Conservation (phyloP, 1,284 basidiomycete species). For the Irpex sp. region DNA sequence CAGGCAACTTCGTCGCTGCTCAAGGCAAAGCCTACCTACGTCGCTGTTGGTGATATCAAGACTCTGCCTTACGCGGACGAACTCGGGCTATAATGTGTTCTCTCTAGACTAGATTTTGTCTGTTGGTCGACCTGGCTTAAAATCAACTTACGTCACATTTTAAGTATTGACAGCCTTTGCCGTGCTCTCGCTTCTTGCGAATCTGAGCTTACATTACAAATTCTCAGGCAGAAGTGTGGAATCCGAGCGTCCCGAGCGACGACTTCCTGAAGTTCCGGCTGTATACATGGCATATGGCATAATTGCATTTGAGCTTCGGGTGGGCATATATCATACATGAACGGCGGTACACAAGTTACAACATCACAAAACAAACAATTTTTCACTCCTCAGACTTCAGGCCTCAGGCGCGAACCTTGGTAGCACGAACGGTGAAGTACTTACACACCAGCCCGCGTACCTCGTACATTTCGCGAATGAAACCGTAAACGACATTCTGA, state of each 20-base stretch:
- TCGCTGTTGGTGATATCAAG: constrained; percentile 76
- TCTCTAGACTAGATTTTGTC: constrained; percentile 2
- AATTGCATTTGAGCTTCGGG: background rate
- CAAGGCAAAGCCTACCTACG: constrained; percentile 77
- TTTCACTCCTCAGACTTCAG: background rate
- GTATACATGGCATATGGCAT: background rate
- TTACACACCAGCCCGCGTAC: constrained; percentile 36
- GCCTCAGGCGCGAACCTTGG: background rate
- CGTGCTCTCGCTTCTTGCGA: background rate
- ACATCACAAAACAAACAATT: background rate
- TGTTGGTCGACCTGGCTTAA: background rate
- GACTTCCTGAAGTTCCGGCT: background rate
- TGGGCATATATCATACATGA: background rate
- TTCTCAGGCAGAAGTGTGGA: background rate
- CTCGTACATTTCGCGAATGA: constrained; percentile 34
- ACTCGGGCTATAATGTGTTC: constrained; percentile 50
- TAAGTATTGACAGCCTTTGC: background rate
- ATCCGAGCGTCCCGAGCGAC: background rate
- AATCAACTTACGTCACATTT: background rate
- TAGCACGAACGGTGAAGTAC: constrained; percentile 34
- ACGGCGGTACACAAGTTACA: background rate
- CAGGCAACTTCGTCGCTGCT: constrained; percentile 37
- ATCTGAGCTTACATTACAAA: background rate
- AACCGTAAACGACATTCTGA: constrained; percentile 32
- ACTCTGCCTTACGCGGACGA: constrained; percentile 82